Base-by-base conservation (phyloP, 306 rosid genomes). In the Cicer cuneatum region DNA sequence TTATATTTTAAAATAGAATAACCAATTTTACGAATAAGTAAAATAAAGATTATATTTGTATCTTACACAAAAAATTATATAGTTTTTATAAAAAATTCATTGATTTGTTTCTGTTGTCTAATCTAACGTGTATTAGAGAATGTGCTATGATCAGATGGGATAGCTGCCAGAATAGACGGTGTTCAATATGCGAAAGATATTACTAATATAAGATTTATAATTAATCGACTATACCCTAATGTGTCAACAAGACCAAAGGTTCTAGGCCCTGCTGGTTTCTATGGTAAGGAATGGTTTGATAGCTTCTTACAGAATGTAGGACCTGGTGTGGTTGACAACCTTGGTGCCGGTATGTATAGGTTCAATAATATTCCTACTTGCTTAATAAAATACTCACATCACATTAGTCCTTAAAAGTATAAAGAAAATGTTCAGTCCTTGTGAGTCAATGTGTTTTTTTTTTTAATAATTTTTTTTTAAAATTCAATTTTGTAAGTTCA, bases 201-300 rank as follows among this genome's bases (percentile, higher is more conserved):
- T 0, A 85, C 66, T 11, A 45, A 5, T 16, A 81, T 91, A 1
- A 83, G 82, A 42, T 2, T 15, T 14, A 3, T 86, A 10, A 83
- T 89, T 41, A 72, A 83, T 15, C 10, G 38, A 8, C 6, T 85
- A 1, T 87, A 87, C 60, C 86, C 84, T 8, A 47, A 80, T 74
- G 52, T 78, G 14, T 29, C 72, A 6, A 85, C 76, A 51, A 76
- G 85, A 29, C 97, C 95, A 5, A 76, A 87, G 64, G 82, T 91
- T 5, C 14, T 89, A 15, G 95, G 89, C 7, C 95, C 95, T 6
- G 95, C 77, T 8, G 88, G 97, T 5, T 91, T 89, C 71, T 89
- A 75, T 54, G 82, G 62, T 7, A 83, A 74, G 35, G 80, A 85
- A 18, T 87, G 97, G 97, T 89, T 81, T 58, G 72, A 63, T 10